Evolutionary conservation across 768 basidiomycete genomes (phyloP).

Genomic region (Suillus bovinus): DNA sequence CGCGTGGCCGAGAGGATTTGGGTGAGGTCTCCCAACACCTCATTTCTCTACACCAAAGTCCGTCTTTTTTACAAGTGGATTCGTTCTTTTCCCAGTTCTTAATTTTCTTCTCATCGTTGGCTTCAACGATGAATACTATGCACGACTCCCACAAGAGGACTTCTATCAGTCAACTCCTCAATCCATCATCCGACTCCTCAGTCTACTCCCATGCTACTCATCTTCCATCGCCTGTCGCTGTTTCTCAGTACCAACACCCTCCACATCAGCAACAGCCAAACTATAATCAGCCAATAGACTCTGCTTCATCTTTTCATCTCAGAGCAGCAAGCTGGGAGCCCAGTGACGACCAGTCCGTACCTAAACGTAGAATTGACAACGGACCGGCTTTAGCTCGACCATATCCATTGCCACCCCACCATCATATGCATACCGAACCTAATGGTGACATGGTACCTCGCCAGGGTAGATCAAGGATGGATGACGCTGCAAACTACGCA

Average conservation of each 20-base stretch:
- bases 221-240: conserved; percentile 25
- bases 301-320: conserved; percentile 48
- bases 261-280: conserved; percentile 26
- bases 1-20: conserved; percentile 26
- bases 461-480: conserved; percentile 31
- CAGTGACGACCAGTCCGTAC: conserved; percentile 37
- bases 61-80: conserved; percentile 19
- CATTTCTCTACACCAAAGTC: conserved; percentile 27
- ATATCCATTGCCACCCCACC: conserved; percentile 32
- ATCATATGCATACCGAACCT: conserved; percentile 36
- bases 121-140: conserved; percentile 39
- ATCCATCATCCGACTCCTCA: conserved; percentile 45
- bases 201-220: conserved; percentile 32
- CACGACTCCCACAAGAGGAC: conserved; percentile 50
- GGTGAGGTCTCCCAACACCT: conserved; percentile 28
- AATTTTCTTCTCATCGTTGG: conserved; percentile 15
- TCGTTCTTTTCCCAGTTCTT: conserved; percentile 12
- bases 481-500: conserved; percentile 30
- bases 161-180: conserved; percentile 51
- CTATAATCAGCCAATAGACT: conserved; percentile 30
- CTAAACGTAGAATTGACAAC: conserved; percentile 36
- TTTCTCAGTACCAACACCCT: conserved; percentile 31
- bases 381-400: conserved; percentile 34
- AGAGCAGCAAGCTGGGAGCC: conserved; percentile 62
- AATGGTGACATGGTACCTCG: conserved; percentile 31